A percentile compares a stretch with the other conserved stretches of the same genome.
These are phyloP conservation scores for Ramularia collo-cygni DNA, from an alignment of 2,329 filamentous ascomycete species.

Conservation along the genomic window DNA sequence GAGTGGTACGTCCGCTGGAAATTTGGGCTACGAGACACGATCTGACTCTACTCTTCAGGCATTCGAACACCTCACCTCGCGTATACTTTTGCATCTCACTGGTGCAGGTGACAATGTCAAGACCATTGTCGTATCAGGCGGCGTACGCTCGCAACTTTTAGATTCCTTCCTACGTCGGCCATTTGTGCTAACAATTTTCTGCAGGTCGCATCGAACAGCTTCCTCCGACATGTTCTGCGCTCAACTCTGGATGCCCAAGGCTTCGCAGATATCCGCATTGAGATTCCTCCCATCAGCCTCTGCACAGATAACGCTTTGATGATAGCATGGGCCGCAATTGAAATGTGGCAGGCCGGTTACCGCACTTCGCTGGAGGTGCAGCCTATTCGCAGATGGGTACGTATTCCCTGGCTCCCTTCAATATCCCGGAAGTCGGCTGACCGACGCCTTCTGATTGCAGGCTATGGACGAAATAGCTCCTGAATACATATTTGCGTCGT, in stretches of 20 bases:
- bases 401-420: too few relatives aligned
- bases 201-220: constrained; percentile 80
- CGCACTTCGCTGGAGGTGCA: constrained; percentile 53
- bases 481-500: too few relatives aligned
- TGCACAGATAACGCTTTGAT: constrained; percentile 95
- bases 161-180: too few relatives aligned
- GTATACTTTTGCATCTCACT: constrained; percentile 53
- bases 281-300: constrained; percentile 67
- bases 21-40: too few relatives aligned
- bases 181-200: too few relatives aligned
- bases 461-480: too few relatives aligned
- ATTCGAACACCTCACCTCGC: constrained; percentile 79
- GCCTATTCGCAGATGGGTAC: constrained; percentile 65
- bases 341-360: constrained; percentile 83
- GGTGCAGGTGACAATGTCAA: constrained; percentile 30
- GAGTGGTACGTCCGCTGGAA: too few relatives aligned
- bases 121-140: constrained; percentile 77
- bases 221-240: constrained; percentile 58
- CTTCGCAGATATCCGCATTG: constrained; percentile 52
- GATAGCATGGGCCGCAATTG: constrained; percentile 89
- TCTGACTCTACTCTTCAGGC: too few relatives aligned
- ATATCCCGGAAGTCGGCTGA: too few relatives aligned
- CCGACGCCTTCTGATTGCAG: too few relatives aligned
- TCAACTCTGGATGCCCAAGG: constrained; percentile 61
- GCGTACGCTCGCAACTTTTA: too few relatives aligned